Evolutionary conservation across 2,329 filamentous ascomycete genomes (phyloP).

Genomic region (Beauveria varroae): DNA sequence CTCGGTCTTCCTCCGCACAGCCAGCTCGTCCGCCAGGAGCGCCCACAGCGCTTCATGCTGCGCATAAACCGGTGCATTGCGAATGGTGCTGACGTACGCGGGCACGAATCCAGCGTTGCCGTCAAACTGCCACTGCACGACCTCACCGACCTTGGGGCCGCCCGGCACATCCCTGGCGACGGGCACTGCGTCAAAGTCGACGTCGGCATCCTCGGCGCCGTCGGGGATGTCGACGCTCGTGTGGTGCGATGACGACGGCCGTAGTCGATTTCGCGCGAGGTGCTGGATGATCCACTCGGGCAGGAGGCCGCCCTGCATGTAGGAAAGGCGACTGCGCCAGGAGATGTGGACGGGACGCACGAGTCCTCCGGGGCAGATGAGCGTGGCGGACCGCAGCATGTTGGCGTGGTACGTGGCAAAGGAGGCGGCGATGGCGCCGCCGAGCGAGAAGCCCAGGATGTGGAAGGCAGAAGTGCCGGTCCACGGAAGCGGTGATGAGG

Average conservation of each 20-base stretch:
- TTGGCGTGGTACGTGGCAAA: constrained; percentile 64
- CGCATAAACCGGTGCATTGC: constrained; percentile 60
- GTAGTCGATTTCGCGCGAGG: constrained; percentile 44
- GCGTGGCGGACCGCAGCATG: constrained; percentile 53
- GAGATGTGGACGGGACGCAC: constrained; percentile 56
- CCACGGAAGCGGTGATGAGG: constrained; percentile 55
- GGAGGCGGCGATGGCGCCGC: constrained; percentile 63
- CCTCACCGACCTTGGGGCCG: constrained; percentile 48
- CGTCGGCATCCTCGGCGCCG: constrained; percentile 28
- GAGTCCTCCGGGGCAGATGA: constrained; percentile 63
- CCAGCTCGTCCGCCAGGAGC: constrained; percentile 43
- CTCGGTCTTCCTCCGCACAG: constrained; percentile 14
- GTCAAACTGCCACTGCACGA: constrained; percentile 63
- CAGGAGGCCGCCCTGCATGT: constrained; percentile 46
- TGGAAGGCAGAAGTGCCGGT: constrained; percentile 50
- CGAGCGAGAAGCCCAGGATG: constrained; percentile 72
- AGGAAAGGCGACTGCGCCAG: constrained; percentile 54
- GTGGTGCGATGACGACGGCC: constrained; percentile 31
- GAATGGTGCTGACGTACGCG: constrained; percentile 64
- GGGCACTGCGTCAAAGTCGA: constrained; percentile 38
- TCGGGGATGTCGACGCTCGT: constrained; percentile 30
- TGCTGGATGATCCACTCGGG: constrained; percentile 50
- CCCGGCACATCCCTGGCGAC: constrained; percentile 44
- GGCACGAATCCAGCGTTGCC: constrained; percentile 60
- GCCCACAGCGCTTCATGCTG: constrained; percentile 52